A percentile compares a stretch with the other conserved stretches of the same genome.
Evolutionary conservation across 768 basidiomycete genomes (phyloP).

Genomic region (Cystobasidium tubakii): DNA sequence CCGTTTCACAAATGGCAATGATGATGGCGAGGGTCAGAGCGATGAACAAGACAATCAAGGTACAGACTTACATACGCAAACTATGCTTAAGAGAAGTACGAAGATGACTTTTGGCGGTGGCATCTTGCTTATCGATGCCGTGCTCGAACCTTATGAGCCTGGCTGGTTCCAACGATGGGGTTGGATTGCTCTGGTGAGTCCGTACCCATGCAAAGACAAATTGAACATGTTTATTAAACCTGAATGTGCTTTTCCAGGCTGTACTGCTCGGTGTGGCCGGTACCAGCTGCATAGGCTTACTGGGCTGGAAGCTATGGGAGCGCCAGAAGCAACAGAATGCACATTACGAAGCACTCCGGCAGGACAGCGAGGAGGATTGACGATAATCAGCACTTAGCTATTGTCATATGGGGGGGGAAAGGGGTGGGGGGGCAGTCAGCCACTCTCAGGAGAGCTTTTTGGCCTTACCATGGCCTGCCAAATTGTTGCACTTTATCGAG

Average conservation of each 20-base stretch:
- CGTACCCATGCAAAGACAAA: too few relatives aligned
- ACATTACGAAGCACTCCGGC: slow-evolving; percentile 29
- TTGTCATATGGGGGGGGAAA: too few relatives aligned
- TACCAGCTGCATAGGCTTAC: slow-evolving; percentile 67
- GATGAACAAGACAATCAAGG: slow-evolving; percentile 53
- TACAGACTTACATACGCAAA: slow-evolving; percentile 61
- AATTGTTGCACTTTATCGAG: slow-evolving; percentile 1
- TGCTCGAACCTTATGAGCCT: slow-evolving; percentile 78
- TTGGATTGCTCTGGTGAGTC: slow-evolving; percentile 40
- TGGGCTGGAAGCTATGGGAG: slow-evolving; percentile 59
- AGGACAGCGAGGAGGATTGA: slow-evolving; percentile 39
- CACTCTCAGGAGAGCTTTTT: too few relatives aligned
- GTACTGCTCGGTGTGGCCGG: slow-evolving; percentile 61
- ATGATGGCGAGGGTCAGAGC: not conserved
- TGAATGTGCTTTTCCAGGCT: too few relatives aligned
- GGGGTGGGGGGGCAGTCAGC: too few relatives aligned
- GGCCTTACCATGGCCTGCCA: too few relatives aligned
- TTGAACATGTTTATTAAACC: too few relatives aligned
- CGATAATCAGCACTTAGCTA: too few relatives aligned
- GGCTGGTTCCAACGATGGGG: slow-evolving; percentile 77
- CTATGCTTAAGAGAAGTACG: slow-evolving; percentile 62
- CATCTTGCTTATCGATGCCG: slow-evolving; percentile 75
- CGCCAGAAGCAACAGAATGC: slow-evolving; percentile 30
- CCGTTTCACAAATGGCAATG: slow-evolving; percentile 22
- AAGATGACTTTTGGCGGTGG: slow-evolving; percentile 63